phyloP scores from a whole-genome alignment of 129 eudicot species.

The Saposhnikovia divaricata region DNA sequence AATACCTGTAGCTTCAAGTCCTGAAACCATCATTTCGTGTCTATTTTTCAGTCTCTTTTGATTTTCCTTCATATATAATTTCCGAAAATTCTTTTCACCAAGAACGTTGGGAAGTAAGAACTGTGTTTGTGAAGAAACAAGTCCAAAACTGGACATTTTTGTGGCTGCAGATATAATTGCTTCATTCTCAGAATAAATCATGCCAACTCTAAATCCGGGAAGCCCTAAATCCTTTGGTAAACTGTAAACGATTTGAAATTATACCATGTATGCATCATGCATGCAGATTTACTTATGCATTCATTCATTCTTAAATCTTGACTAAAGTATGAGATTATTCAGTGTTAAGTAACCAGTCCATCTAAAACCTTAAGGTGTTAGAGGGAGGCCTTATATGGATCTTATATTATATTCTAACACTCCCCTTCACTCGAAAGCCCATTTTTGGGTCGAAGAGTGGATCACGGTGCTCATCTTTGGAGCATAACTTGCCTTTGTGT shows the following conservation, averaged over 20 bases:
- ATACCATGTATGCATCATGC: too few species aligned
- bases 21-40: constrained; percentile 29
- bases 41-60: constrained; percentile 31
- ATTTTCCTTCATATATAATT: constrained; percentile 29
- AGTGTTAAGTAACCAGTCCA: too few species aligned
- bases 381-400: too few species aligned
- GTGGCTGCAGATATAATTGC: constrained; percentile 41
- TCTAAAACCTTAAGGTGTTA: too few species aligned
- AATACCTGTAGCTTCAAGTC: constrained; percentile 24
- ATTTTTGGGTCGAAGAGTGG: too few species aligned
- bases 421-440: too few species aligned
- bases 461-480: too few species aligned
- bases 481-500: too few species aligned
- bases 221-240: constrained; percentile 47
- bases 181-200: constrained; percentile 47
- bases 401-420: too few species aligned
- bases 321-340: too few species aligned
- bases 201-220: constrained; percentile 54
- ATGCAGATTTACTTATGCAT: too few species aligned
- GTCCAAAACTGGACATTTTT: constrained; percentile 68
- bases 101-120: constrained; percentile 43
- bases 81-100: constrained; percentile 34
- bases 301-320: too few species aligned
- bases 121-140: constrained; percentile 59
- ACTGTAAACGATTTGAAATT: constrained; percentile 35